Percentiles rank a stretch among this genome's conserved stretches.
These are phyloP conservation scores for Guadua angustifolia DNA, from an alignment of 176 grass and related monocot genomes.

Conservation along the genomic window DNA sequence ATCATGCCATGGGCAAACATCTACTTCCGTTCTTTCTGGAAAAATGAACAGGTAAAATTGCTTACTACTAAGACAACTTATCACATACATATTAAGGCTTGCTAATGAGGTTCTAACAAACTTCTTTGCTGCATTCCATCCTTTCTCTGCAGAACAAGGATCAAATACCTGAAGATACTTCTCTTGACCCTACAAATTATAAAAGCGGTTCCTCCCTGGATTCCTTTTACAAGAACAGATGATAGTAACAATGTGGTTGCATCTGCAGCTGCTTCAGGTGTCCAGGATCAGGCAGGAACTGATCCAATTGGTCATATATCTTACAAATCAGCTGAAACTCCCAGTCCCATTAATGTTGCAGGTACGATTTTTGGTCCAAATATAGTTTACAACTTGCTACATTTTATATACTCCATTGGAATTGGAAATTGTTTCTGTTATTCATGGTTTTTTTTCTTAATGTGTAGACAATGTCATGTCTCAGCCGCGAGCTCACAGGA, in stretches of 20 bases:
- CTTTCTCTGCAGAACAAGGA: slow-evolving; percentile 50
- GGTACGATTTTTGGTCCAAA: too few species aligned
- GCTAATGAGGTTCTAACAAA: background rate
- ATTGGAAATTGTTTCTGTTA: too few species aligned
- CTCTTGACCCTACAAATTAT: slow-evolving; percentile 48
- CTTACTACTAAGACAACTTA: background rate
- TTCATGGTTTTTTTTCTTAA: background rate
- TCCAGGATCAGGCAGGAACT: too few species aligned
- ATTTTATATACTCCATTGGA: background rate
- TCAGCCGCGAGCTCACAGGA: slow-evolving; percentile 38
- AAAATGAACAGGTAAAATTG: slow-evolving; percentile 64
- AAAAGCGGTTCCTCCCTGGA: slow-evolving; percentile 52
- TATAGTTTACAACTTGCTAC: background rate
- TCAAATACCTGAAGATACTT: slow-evolving; percentile 45
- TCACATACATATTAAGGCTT: background rate
- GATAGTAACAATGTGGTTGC: slow-evolving; percentile 38
- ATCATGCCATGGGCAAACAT: too few species aligned
- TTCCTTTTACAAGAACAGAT: slow-evolving; percentile 38
- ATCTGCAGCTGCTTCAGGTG: slow-evolving; percentile 43
- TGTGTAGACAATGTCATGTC: slow-evolving; percentile 55
- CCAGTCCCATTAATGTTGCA: slow-evolving; percentile 34
- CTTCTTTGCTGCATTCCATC: background rate
- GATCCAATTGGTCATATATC: slow-evolving; percentile 6
- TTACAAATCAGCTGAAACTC: slow-evolving; percentile 53
- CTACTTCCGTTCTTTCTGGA: slow-evolving; percentile 82